Evolutionary conservation across 768 basidiomycete genomes (phyloP).

Genomic region (Suillus subaureus): DNA sequence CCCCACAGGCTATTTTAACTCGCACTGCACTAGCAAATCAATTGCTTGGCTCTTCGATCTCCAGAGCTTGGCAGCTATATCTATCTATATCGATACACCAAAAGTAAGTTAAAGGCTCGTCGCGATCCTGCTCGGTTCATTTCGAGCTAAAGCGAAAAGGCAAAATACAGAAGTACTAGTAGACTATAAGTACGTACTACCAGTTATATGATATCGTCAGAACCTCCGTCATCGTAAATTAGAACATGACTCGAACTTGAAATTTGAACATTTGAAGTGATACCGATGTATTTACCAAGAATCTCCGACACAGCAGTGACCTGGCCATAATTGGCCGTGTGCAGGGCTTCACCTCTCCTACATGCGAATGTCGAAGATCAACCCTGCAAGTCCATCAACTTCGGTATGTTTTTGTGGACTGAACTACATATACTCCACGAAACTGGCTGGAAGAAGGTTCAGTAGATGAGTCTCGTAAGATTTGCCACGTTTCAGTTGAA

Average conservation of each 20-base stretch:
- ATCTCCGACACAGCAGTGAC: background rate
- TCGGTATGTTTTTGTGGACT: conserved; percentile 7
- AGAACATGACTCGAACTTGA: background rate
- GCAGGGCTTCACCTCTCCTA: background rate
- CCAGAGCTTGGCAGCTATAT: background rate
- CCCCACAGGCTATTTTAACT: background rate
- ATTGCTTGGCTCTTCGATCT: background rate
- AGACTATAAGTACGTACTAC: background rate
- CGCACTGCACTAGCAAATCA: background rate
- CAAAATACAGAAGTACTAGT: background rate
- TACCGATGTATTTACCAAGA: too few relatives aligned
- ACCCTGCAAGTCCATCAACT: conserved; percentile 1
- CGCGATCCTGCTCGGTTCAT: background rate
- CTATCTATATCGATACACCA: background rate
- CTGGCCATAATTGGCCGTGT: background rate
- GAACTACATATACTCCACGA: background rate
- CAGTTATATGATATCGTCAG: background rate
- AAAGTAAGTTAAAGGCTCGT: background rate
- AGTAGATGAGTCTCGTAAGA: conserved; percentile 29
- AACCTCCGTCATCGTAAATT: background rate
- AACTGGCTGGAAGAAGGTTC: conserved; percentile 2
- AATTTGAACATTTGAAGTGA: background rate
- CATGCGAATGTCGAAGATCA: conserved; percentile 6
- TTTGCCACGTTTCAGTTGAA: conserved; percentile 29
- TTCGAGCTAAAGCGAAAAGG: conserved; percentile 5